These are phyloP conservation scores for Lipomyces japonicus DNA, from an alignment of 805 yeast genomes.

Conservation along the genomic window DNA sequence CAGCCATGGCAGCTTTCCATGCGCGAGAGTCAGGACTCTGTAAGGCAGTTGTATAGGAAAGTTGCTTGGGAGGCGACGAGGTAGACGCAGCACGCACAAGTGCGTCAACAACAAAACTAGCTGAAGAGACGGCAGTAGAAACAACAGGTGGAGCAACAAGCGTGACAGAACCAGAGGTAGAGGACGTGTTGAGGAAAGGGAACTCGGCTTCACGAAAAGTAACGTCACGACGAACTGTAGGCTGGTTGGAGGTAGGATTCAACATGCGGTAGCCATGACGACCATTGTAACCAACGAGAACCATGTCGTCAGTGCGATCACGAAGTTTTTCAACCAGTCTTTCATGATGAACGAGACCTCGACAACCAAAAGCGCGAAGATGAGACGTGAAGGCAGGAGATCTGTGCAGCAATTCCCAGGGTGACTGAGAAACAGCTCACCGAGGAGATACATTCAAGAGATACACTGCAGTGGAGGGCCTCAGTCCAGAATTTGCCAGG, in stretches of 20 bases:
- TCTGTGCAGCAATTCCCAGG: not conserved
- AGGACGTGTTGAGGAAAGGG: not conserved
- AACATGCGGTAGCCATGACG: not conserved
- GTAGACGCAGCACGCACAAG: too few species aligned
- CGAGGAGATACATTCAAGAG: not conserved
- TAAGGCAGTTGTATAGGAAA: too few species aligned
- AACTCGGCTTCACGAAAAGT: slow-evolving; percentile 1
- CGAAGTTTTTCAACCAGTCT: slow-evolving; percentile 1
- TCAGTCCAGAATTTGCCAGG: not conserved
- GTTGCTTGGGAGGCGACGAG: too few species aligned
- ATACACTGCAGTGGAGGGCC: not conserved
- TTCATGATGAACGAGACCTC: slow-evolving; percentile 5
- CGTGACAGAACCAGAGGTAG: too few species aligned
- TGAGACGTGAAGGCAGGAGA: not conserved
- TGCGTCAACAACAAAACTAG: too few species aligned
- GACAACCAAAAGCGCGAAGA: slow-evolving; percentile 3
- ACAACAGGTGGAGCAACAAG: too few species aligned
- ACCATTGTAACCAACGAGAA: not conserved
- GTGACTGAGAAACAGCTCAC: not conserved
- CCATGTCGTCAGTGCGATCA: slow-evolving; percentile 1
- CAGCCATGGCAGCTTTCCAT: not conserved
- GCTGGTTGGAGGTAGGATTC: not conserved
- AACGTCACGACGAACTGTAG: slow-evolving; percentile 1
- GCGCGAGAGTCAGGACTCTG: not conserved
- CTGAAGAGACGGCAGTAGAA: too few species aligned